phyloP scores from a whole-genome alignment of 176 grass and related monocot genomes.

The Hyparrhenia diplandra region DNA sequence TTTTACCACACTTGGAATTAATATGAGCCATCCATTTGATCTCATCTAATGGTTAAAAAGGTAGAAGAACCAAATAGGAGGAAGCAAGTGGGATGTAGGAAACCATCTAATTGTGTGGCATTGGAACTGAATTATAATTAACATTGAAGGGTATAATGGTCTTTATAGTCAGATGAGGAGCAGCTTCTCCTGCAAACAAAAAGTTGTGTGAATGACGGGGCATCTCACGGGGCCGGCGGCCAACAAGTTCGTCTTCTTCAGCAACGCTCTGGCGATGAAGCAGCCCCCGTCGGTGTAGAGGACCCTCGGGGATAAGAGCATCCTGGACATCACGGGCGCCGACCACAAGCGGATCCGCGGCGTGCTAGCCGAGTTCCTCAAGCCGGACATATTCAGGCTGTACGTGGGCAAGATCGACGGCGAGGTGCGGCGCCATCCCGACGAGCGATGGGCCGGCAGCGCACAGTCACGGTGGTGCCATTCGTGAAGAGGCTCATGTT shows the following conservation, averaged over 20 bases:
- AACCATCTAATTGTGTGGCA: too few relatives aligned
- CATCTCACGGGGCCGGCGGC: constrained; percentile 20
- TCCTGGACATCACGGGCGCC: constrained; percentile 32
- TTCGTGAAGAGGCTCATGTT: constrained; percentile 49
- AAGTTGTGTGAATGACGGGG: too few relatives aligned
- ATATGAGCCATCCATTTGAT: too few relatives aligned
- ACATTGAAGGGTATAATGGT: too few relatives aligned
- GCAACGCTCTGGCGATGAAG: background rate
- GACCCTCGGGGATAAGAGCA: constrained; percentile 29
- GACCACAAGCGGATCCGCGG: constrained; percentile 46
- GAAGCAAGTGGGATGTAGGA: too few relatives aligned
- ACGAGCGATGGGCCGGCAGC: constrained; percentile 19
- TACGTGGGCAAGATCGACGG: constrained; percentile 49
- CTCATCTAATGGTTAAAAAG: too few relatives aligned
- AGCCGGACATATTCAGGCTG: constrained; percentile 41
- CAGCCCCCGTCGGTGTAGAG: constrained; percentile 32
- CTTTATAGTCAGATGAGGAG: too few relatives aligned
- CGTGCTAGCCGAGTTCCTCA: constrained; percentile 41
- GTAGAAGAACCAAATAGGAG: too few relatives aligned
- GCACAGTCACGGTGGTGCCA: constrained; percentile 24
- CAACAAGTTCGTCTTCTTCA: constrained; percentile 52
- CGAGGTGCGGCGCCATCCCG: constrained; percentile 41
- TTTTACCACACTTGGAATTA: too few relatives aligned
- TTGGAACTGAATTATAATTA: too few relatives aligned
- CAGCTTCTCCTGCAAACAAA: too few relatives aligned